phyloP scores from a whole-genome alignment of 495 filamentous ascomycete genomes.

The Talaromyces adpressus region DNA sequence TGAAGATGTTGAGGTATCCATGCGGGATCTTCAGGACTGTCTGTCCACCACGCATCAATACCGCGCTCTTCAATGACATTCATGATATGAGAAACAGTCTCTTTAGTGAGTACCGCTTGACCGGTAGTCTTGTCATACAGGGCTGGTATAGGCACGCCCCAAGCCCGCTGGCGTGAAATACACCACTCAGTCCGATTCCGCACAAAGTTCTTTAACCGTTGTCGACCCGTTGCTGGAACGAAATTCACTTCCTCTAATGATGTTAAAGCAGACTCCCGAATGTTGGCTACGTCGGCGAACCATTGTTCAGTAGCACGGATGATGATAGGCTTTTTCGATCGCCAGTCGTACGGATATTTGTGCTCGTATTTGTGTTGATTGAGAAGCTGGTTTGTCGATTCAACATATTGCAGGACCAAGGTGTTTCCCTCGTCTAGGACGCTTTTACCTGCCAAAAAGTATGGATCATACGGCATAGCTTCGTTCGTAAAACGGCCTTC shows the following conservation, averaged over 20 bases:
- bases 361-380: conserved; percentile 64
- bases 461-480: conserved; percentile 61
- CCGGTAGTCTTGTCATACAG: conserved; percentile 64
- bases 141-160: conserved; percentile 94
- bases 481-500: conserved; percentile 70
- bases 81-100: conserved; percentile 81
- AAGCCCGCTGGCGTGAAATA: conserved; percentile 93
- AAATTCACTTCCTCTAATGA: conserved; percentile 69
- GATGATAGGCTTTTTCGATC: conserved; percentile 87
- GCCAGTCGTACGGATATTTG: conserved; percentile 97
- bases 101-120: conserved; percentile 66
- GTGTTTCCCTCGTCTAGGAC: conserved; percentile 60
- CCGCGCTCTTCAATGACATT: conserved; percentile 66
- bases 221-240: conserved; percentile 62
- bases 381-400: conserved; percentile 48
- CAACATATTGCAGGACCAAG: conserved; percentile 60
- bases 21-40: conserved; percentile 58
- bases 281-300: conserved; percentile 85
- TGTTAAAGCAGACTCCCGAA: conserved; percentile 63
- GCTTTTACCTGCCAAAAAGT: conserved; percentile 49
- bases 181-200: conserved; percentile 92
- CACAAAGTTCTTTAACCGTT: conserved; percentile 74
- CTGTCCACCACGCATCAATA: conserved; percentile 90
- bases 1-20: conserved; percentile 63
- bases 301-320: conserved; percentile 91